Base-by-base conservation (phyloP, 1,284 basidiomycete genomes). In the Cutaneotrichosporon sp. region DNA sequence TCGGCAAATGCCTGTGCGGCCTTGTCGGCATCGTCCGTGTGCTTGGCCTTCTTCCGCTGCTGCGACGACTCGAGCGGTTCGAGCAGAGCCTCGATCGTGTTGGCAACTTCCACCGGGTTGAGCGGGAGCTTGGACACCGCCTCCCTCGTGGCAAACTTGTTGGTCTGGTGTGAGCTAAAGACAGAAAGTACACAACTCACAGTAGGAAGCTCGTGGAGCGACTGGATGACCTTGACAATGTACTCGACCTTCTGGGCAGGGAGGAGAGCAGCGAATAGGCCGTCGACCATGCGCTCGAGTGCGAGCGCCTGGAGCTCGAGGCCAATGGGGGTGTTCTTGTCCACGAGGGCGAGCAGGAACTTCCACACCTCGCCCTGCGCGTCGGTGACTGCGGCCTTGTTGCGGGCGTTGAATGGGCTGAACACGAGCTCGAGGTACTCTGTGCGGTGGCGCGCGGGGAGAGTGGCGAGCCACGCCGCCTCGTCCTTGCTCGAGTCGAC, bases 1-100 rank as follows among this genome's bases (percentile, higher is more conserved):
- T 92, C 77, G 12, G 79, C 77, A 12, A 74, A 62, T 12, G 67
- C 62, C 7, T 49, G 22, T 40, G 61, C 65, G 43, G 57, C 56
- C 52, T 54, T 63, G 49, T 66, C 60, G 17, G 46, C 42, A 1
- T 60, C 57, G 13, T 54, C 54, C n/a, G 55, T 56, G 30, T 68
- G 67, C 4, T 58, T 56, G 54, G 65, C 63, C 41, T 61, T 63
- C 56, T 71, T 72, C 34, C 61, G 52, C 8, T 61, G 62, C 4
- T 53, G 49, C 8, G 62, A 57, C 38, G 68, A 62, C 34, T 60
- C 56, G 42, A 73, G 63, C 1, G 69, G 66, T 40, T 62, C 54
- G 5, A 63, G 54, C 1, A 69, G 54, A 8, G 57, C 51, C 15
- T 60, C 52, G 35, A 72, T 56, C 18, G 63, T 46, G 14, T 52